Base-by-base conservation (phyloP, 805 yeast genomes). In the Saccharomycopsis fermentans region DNA sequence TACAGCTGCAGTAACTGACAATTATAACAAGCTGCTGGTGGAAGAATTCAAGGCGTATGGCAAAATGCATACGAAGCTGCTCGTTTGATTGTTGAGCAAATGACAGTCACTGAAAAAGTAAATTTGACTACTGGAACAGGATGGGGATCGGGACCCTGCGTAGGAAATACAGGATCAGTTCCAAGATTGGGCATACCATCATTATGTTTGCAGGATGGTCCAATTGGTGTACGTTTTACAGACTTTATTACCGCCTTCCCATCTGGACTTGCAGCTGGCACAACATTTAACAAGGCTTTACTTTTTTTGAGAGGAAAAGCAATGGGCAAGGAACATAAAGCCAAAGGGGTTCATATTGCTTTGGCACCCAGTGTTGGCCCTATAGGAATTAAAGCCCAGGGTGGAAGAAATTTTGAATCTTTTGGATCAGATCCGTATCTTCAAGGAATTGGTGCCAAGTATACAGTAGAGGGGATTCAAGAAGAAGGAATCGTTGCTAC, bases 381-480 rank as follows among this genome's bases (percentile, higher is more conserved):
- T 11, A 73, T 82, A 51, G 87, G 87, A 0, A 71, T 74, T 37
- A 78, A 81, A 64, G 86, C 85, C 3, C 78, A 77, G 47, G 87
- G 84, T 24, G 87, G 87, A 5, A 72, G 86, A 63, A 80, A 78
- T 68, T 81, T 86, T 84, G 86, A 82, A 69, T 76, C 82, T 40
- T 81, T 81, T 68, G 82, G 84, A 8, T 71, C 82, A 4, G 87
- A 82, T 66, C 85, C 87, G 2, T 81, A 81, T 59, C 69, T 82
- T 54, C 81, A 79, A 63, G 87, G 87, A 24, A 70, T 76, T 29
- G 76, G 75, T 8, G 83, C 82, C 14, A 78, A 77, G 9, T 74
- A 76, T 16, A 78, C 82, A 3, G 74, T 81, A 17, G 74, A 73
- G 55, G 87, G 86, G 2, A 71, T 80, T 12, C 87, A 83, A 68